phyloP scores from a whole-genome alignment of 2,329 filamentous ascomycete species.

The Myriosclerotinia duriaeana region DNA sequence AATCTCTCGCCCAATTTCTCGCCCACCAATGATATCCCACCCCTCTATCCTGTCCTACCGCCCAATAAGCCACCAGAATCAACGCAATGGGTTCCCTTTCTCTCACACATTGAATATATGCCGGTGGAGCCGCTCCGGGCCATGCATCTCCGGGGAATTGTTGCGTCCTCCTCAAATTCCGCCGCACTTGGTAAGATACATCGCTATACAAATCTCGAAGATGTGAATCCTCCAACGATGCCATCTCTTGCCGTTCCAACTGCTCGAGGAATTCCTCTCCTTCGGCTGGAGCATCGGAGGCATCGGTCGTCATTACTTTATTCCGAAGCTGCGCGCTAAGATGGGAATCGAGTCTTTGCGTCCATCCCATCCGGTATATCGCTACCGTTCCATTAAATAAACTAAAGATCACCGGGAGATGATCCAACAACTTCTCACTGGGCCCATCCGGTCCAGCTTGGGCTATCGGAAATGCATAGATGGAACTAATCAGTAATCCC shows the following conservation, averaged over 20 bases:
- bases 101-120: slow-evolving; percentile 14
- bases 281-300: background rate
- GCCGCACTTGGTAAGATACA: background rate
- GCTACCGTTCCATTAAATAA: slow-evolving; percentile 20
- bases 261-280: slow-evolving; percentile 11
- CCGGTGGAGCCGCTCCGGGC: slow-evolving; percentile 4
- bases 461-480: slow-evolving; percentile 18
- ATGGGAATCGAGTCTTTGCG: slow-evolving; percentile 1
- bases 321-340: background rate
- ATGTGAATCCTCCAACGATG: background rate
- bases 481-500: slow-evolving; percentile 10
- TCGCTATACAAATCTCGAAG: slow-evolving; percentile 3
- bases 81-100: slow-evolving; percentile 19
- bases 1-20: slow-evolving; percentile 11
- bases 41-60: slow-evolving; percentile 16
- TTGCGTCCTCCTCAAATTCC: slow-evolving; percentile 11
- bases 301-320: slow-evolving; percentile 6
- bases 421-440: slow-evolving; percentile 6
- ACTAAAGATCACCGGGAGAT: slow-evolving; percentile 4
- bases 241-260: slow-evolving; percentile 6
- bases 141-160: slow-evolving; percentile 11
- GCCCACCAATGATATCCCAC: slow-evolving; percentile 22
- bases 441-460: slow-evolving; percentile 5
- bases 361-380: slow-evolving; percentile 21
- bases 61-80: slow-evolving; percentile 17